A percentile compares a stretch with the other conserved stretches of the same genome.
Evolutionary conservation across 2,329 filamentous ascomycete genomes (phyloP).

Genomic region (Fusarium chuoi): DNA sequence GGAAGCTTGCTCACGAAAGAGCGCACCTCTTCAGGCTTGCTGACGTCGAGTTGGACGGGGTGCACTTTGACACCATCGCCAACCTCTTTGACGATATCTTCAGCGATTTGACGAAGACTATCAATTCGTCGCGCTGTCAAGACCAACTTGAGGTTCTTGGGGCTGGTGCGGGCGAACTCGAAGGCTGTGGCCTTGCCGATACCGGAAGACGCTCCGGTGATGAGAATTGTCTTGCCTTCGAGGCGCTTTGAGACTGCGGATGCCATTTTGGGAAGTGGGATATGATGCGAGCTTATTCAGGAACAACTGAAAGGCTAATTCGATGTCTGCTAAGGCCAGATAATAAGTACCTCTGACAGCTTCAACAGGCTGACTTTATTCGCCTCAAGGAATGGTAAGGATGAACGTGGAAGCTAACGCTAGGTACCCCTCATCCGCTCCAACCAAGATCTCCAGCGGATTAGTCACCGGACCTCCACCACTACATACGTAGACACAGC

Average conservation of each 20-base stretch:
- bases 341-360: not conserved
- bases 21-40: slow-evolving; percentile 77
- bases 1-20: slow-evolving; percentile 79
- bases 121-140: slow-evolving; percentile 88
- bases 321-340: not conserved
- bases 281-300: not conserved
- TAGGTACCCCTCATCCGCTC: slow-evolving; percentile 11
- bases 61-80: slow-evolving; percentile 83
- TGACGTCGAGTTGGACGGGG: slow-evolving; percentile 86
- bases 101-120: slow-evolving; percentile 77
- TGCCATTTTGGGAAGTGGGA: slow-evolving; percentile 52
- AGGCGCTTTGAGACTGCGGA: slow-evolving; percentile 81
- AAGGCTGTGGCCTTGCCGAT: slow-evolving; percentile 85
- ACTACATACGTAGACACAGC: no score
- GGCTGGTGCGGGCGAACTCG: slow-evolving; percentile 89
- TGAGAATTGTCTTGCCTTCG: slow-evolving; percentile 88
- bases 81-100: slow-evolving; percentile 79
- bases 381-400: not conserved
- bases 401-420: not conserved
- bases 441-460: not conserved
- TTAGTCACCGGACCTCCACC: slow-evolving; percentile 8
- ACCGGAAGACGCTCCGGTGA: slow-evolving; percentile 92
- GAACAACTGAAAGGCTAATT: not conserved
- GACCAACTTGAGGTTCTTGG: slow-evolving; percentile 81
- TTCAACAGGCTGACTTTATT: not conserved